Base-by-base conservation (phyloP, 2,329 filamentous ascomycete species). In the Neurospora sp. region DNA sequence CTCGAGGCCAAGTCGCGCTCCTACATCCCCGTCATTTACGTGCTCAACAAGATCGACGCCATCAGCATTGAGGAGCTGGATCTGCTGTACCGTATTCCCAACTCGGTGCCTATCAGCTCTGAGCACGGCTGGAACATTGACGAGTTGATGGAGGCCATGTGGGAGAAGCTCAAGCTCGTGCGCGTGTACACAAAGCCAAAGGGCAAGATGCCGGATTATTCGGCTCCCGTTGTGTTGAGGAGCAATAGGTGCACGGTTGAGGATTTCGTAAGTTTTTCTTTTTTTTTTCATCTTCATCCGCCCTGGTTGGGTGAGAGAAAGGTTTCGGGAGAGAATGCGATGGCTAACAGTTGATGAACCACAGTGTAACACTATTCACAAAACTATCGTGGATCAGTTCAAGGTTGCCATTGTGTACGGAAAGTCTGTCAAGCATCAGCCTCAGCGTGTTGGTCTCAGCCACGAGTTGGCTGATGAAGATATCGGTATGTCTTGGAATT, bases 21-120 rank as follows among this genome's bases (percentile, higher is more conserved):
- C 79, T 99, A 99, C 80, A 98, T 99, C 74, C 96, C 96, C n/a
- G 96, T 98, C 73, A 92, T 99, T 69, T 99, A 99, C 82, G 96
- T 96, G 57, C 86, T 99, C 77, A 99, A 99, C 87, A 99, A 99
- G 85, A 99, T 99, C 75, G 96, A 99, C 81, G 89, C 94, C 69
- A 98, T 99, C 79, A 95, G 92, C 68, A 98, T 99, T 75, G 95
- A 99, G 82, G 96, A 99, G 82, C 86, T 99, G 72, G 96, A 99
- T 81, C 84, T 99, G 72, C 86, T 99, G 37, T 98, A 99, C 82
- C 90, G 95, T 57, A 99, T 99, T 74, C 96, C 96, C 67, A 97
- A 98, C 79, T 93, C 96, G 15, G 96, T 96, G 71, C 96, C 96
- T 37, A 98, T 99, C 82, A 97, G 94, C 79, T 96, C 95, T 39